These are phyloP conservation scores for Fulvia fulva DNA, from an alignment of 2,329 filamentous ascomycete species.

Conservation along the genomic window DNA sequence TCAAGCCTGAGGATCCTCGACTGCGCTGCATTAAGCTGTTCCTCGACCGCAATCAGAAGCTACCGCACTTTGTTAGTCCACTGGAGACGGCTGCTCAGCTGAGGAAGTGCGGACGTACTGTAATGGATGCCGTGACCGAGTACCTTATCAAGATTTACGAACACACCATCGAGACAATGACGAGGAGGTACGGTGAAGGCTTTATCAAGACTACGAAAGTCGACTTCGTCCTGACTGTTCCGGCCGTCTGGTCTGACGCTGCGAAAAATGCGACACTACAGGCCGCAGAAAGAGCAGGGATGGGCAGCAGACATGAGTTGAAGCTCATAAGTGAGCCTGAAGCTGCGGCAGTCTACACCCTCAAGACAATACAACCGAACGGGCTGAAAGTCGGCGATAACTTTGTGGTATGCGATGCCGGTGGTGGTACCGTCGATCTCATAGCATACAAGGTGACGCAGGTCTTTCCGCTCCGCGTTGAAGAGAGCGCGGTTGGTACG, in stretches of 20 bases:
- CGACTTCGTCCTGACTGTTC: constrained; percentile 76
- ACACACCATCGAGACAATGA: constrained; percentile 75
- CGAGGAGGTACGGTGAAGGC: constrained; percentile 68
- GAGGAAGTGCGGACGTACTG: constrained; percentile 68
- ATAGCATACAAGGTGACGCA: constrained; percentile 80
- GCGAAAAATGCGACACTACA: constrained; percentile 80
- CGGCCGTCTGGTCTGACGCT: constrained; percentile 78
- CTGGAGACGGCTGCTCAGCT: constrained; percentile 73
- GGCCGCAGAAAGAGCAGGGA: constrained; percentile 72
- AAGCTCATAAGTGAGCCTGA: constrained; percentile 80
- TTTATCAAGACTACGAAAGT: constrained; percentile 74
- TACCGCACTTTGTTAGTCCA: constrained; percentile 75
- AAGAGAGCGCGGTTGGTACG: constrained; percentile 75
- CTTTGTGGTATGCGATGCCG: constrained; percentile 56
- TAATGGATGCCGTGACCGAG: constrained; percentile 74
- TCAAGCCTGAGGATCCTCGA: constrained; percentile 70
- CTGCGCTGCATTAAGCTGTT: constrained; percentile 82
- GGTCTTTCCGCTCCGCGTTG: constrained; percentile 65
- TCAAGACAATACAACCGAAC: constrained; percentile 75
- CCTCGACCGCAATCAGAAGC: constrained; percentile 73
- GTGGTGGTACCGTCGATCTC: constrained; percentile 63
- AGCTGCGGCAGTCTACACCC: constrained; percentile 73
- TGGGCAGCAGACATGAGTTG: constrained; percentile 66
- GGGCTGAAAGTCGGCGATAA: constrained; percentile 64
- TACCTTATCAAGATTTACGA: constrained; percentile 72